A percentile compares a stretch with the other conserved stretches of the same genome.
Evolutionary conservation across 352 stramenopile species (phyloP).

Genomic region (Phytophthora multivora): DNA sequence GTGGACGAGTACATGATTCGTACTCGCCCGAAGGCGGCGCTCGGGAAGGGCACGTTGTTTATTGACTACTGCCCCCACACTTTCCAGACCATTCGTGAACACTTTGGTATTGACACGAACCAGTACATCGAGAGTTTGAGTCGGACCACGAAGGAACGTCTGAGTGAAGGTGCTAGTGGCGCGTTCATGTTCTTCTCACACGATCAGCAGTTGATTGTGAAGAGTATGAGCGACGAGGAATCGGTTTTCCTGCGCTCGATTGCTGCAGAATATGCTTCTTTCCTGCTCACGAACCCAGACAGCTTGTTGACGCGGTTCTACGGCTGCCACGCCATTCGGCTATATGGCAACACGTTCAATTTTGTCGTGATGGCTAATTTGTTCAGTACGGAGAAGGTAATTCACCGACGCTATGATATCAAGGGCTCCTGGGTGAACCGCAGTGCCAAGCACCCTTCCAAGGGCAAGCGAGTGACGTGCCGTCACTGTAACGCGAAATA

Average conservation of each 20-base stretch:
- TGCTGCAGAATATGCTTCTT: conserved; percentile 79
- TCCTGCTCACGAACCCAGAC: conserved; percentile 82
- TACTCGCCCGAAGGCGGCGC: conserved; percentile 69
- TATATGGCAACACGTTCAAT: conserved; percentile 91
- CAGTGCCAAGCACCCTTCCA: conserved; percentile 85
- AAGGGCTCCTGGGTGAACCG: conserved; percentile 91
- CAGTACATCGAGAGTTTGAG: conserved; percentile 86
- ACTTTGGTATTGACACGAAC: conserved; percentile 84
- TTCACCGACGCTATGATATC: conserved; percentile 88
- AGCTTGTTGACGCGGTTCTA: conserved; percentile 86
- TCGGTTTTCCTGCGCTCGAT: conserved; percentile 83
- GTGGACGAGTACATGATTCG: conserved; percentile 89
- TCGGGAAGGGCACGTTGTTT: conserved; percentile 84
- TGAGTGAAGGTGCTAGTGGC: conserved; percentile 87
- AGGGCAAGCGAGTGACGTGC: conserved; percentile 85
- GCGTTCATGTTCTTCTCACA: conserved; percentile 92
- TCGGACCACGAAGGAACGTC: conserved; percentile 82
- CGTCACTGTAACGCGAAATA: conserved; percentile 90
- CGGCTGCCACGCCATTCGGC: conserved; percentile 81
- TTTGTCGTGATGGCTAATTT: conserved; percentile 91
- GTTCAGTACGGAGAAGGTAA: conserved; percentile 84
- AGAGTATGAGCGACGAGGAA: conserved; percentile 91
- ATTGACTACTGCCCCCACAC: conserved; percentile 88
- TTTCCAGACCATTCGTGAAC: conserved; percentile 86
- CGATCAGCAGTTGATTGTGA: conserved; percentile 89